Evolutionary conservation across 805 yeast species (phyloP).

Genomic region (Metschnikowia borealis): DNA sequence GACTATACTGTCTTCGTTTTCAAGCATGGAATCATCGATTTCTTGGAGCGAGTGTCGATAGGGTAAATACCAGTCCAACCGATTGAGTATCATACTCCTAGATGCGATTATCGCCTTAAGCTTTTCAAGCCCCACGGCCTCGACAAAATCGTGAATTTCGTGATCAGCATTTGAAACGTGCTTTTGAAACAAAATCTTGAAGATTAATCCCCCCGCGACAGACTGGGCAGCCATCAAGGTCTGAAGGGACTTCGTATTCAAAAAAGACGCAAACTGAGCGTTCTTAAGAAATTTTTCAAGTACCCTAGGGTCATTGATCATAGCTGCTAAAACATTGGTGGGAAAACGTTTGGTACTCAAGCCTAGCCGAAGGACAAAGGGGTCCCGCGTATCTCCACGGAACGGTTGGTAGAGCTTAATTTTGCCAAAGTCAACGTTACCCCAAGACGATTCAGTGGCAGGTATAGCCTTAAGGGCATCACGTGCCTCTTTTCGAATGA

Average conservation of each 20-base stretch:
- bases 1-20: conserved; percentile 6
- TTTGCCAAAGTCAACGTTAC: conserved; percentile 3
- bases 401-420: conserved; percentile 12
- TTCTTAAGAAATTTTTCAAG: conserved; percentile 5
- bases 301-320: conserved; percentile 9
- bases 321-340: conserved; percentile 5
- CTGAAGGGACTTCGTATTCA: conserved; percentile 2
- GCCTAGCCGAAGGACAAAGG: conserved; percentile 12
- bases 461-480: background rate
- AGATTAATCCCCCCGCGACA: conserved; percentile 8
- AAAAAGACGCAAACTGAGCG: background rate
- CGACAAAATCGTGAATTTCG: background rate
- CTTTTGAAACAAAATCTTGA: conserved; percentile 7
- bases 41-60: conserved; percentile 8
- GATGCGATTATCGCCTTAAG: conserved; percentile 15
- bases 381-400: conserved; percentile 9
- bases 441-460: background rate
- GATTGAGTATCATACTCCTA: conserved; percentile 9
- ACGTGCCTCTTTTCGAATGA: background rate
- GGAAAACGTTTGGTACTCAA: conserved; percentile 10
- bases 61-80: conserved; percentile 11
- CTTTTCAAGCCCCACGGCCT: background rate
- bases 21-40: conserved; percentile 2
- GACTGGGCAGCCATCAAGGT: conserved; percentile 11
- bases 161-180: background rate